Conservation (phyloP, 1,284 basidiomycete species). For the Leccinum holopus region DNA sequence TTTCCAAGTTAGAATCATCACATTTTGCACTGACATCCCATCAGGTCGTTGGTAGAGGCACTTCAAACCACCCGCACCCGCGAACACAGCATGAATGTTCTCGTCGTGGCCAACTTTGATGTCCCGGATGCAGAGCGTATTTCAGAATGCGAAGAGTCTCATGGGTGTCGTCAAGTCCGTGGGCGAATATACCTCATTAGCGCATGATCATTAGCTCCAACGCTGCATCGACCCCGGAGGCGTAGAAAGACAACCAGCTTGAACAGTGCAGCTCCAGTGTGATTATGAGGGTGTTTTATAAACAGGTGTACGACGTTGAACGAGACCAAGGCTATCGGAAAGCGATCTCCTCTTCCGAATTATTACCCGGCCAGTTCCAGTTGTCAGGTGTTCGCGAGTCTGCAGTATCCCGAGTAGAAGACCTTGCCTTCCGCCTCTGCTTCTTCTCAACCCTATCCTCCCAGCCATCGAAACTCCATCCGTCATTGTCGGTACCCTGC, state of each 20-base stretch:
- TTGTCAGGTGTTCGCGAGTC: neutral
- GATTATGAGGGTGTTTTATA: neutral
- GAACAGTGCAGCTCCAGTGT: neutral
- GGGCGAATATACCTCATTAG: too few relatives aligned
- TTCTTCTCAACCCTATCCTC: constrained; percentile 6
- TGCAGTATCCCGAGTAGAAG: neutral
- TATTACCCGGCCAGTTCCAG: constrained; percentile 4
- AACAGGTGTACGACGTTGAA: neutral
- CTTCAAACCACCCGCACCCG: too few relatives aligned
- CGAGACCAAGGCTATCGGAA: constrained; percentile 10
- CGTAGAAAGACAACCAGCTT: neutral
- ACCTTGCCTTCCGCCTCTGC: neutral
- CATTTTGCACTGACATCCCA: too few relatives aligned
- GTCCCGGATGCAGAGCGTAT: too few relatives aligned
- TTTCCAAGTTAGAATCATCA: too few relatives aligned
- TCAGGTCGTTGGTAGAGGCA: too few relatives aligned
- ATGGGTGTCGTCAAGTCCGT: too few relatives aligned
- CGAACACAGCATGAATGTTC: too few relatives aligned
- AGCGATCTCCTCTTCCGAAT: constrained; percentile 4
- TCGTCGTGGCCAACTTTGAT: too few relatives aligned
- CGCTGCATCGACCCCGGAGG: neutral
- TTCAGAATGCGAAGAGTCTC: too few relatives aligned
- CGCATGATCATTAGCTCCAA: too few relatives aligned
- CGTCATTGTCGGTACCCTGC: constrained; percentile 19
- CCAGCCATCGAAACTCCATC: constrained; percentile 34